Conservation (phyloP, 352 stramenopile genomes). For the Phytophthora crassamura region DNA sequence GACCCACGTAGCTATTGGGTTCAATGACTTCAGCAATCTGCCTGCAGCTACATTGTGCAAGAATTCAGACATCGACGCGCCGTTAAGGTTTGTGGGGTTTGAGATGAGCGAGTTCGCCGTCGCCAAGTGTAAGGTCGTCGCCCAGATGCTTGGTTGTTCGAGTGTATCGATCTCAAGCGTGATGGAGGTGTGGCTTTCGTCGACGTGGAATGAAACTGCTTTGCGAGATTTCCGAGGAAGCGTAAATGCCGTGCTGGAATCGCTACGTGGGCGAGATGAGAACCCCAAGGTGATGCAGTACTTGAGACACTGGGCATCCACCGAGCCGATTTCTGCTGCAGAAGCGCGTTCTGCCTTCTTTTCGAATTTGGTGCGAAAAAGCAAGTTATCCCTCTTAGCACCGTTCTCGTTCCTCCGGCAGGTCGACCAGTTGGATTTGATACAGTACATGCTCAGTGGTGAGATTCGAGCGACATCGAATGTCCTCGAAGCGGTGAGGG, state of each 20-base stretch:
- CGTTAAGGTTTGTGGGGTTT: conserved; percentile 35
- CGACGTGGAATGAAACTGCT: conserved; percentile 28
- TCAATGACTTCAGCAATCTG: conserved; percentile 34
- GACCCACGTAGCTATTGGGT: conserved; percentile 34
- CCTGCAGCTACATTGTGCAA: conserved; percentile 12
- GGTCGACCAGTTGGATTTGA: conserved; percentile 28
- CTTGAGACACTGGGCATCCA: conserved; percentile 28
- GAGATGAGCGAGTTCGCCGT: conserved; percentile 40
- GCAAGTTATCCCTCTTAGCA: not conserved
- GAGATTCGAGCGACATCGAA: conserved; percentile 18
- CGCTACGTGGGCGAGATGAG: conserved; percentile 4
- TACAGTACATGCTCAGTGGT: conserved; percentile 34
- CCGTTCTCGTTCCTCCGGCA: conserved; percentile 24
- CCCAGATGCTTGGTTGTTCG: conserved; percentile 26
- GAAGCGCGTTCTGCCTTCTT: conserved; percentile 28
- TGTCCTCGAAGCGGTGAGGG: conserved; percentile 2
- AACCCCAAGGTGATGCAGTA: conserved; percentile 34
- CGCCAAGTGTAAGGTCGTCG: conserved; percentile 36
- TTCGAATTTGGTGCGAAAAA: conserved; percentile 23
- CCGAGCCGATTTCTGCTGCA: conserved; percentile 24
- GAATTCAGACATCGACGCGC: not conserved
- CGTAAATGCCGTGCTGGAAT: conserved; percentile 12
- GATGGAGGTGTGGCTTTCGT: conserved; percentile 43
- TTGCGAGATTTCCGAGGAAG: conserved; percentile 23
- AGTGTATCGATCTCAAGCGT: conserved; percentile 22